Base-by-base conservation (phyloP, 2,329 filamentous ascomycete genomes). In the Sclerotinia sclerotiorum region DNA sequence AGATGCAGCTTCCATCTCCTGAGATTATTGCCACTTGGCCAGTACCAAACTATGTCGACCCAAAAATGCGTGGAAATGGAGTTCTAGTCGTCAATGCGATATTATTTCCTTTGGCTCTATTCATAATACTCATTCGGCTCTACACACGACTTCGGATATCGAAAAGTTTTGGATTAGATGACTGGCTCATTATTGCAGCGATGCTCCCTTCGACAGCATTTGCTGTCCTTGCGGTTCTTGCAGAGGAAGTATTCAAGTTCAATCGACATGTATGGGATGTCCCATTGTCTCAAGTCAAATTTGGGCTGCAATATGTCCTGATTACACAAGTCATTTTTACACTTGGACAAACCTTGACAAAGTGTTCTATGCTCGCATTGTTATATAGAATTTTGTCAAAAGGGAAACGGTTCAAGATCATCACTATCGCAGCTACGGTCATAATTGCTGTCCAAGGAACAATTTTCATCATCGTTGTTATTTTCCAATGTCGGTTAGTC, bases 81-180 rank as follows among this genome's bases (percentile, higher is more conserved):
- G 79, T 81, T 24, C 75, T 83, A n/a, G 76, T 82, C n/a, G 74
- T 81, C 5, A 79, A 81, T 44, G 72, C 81, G 2, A 69, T 82
- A 3, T 75, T 82, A 32, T 74, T 80, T 21, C 72, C 72, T 6
- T 49, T 84, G 2, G 79, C 80, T 1, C 75, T 81, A 11, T 32
- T 81, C 1, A 74, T 82, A 1, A 80, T 82, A 61, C 65, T 72
- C 19, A 78, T 82, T 44, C 80, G 84, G 24, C 75, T 84, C 56
- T 84, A 81, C 74, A 82, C 82, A 19, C 78, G 83, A n/a, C 44
- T 82, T 3, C 73, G 73, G 15, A 78, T 84, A 35, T 81, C 80
- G 13, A 81, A 78, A 70, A 84, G 80, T 32, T 77, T 80, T 42
- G 83, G 83, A 21, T 35, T 81, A 5, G 83, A 85, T 69, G 83